Base-by-base conservation (phyloP, 2,329 filamentous ascomycete genomes). In the Aureobasidium sp. region DNA sequence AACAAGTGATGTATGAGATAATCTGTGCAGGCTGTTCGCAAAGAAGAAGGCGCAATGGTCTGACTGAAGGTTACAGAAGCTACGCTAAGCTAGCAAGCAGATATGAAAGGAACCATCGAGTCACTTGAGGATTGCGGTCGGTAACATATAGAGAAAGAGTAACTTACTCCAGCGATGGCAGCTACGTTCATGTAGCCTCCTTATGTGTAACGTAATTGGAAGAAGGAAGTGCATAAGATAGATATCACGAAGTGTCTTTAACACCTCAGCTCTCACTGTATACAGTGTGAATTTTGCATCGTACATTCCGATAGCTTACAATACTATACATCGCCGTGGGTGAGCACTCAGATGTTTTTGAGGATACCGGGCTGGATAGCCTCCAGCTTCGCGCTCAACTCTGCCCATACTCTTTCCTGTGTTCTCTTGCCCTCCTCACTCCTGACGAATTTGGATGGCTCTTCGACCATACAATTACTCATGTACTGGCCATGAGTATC, bases 401-500 rank as follows among this genome's bases (percentile, higher is more conserved):
- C 77, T 3, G 64, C 63, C 76, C 76, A 79, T 0, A 78, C 71
- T 51, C 70, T 65, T 56, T 66, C 65, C 68, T 76, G 74, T 55
- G 72, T 51, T 62, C 68, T 68, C 57, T 68, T 66, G 0, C 77
- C 77, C 62, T 76, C 72, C 6, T 67, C 65, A 17, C 72, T 75
- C 56, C 68, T 62, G 10, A 78, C 76, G 36, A 75, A 68, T 12
- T 63, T 57, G 5, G 72, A 69, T 17, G 71, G 71, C 27, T 64
- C 53, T 29, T 60, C 61, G 17, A 77, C 65, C 59, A 66, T 36
- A 20, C 69, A 72, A 57, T 78, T 69, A 41, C 68, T 72, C 50
- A 78, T 56, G 63, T 77, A 79, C 65, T 74, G 67, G 0, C 77
- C 77, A 64, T 79, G 76, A 1, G 67, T 72, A 63, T 76, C 72